Base-by-base conservation (phyloP, 2,329 filamentous ascomycete genomes). In the Hymenoscyphus infarciens region DNA sequence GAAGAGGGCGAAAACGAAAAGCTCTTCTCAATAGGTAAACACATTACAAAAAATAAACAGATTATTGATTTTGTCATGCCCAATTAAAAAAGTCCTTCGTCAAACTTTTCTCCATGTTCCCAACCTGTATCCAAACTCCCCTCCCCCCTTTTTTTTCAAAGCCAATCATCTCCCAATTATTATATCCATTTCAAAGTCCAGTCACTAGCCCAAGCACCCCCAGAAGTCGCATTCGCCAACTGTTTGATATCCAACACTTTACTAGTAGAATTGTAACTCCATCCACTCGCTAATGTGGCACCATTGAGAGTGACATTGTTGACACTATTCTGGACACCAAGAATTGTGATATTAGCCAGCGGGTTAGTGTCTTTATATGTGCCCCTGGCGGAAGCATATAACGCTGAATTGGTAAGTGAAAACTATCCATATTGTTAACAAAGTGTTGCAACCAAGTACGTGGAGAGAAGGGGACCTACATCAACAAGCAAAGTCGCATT, bases 311-410 rank as follows among this genome's bases (percentile, higher is more conserved):
- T 76, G 1, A 90, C 82, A n/a, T 70, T 74, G 0, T 68, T 72
- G 38, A 79, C 68, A 68, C 73, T 67, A n/a, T 68, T 67, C 3
- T 73, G 64, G 0, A 88, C 77, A 25, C 88, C 88, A 64, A 90
- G 66, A 54, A 91, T 73, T 0, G 85, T 89, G 42, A 90, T 79
- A 64, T 86, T 87, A 0, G 80, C 83, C 15, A 91, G 76, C 0
- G 80, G 74, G 68, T 87, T 88, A 0, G 71, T 74, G 65, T 89
- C 86, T 10, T 75, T 73, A 73, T 80, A 90, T 2, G 70, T 73
- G 0, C 87, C 87, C 1, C 74, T 67, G 0, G 81, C 78, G 4
- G 72, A 75, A 0, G 80, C 83, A 42, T 77, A 78, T 4, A 90
- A 72, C 5, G 76, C 75, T 0, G 77, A 78, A 5, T 72, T 68